A percentile compares a stretch with the other conserved stretches of the same genome.
Evolutionary conservation across 495 filamentous ascomycete species (phyloP).

Genomic region (Tuber umbilicatum): DNA sequence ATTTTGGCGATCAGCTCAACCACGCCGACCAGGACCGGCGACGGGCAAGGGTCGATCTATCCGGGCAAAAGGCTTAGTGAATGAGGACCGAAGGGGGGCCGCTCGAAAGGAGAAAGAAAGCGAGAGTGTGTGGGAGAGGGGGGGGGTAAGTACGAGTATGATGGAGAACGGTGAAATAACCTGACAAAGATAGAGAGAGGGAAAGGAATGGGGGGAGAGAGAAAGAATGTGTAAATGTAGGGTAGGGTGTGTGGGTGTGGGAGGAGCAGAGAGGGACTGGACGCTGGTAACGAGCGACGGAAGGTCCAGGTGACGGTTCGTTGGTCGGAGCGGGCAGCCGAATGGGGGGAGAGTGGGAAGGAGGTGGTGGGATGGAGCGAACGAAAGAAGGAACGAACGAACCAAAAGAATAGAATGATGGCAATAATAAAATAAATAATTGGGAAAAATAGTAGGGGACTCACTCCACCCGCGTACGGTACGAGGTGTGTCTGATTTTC

Average conservation of each 20-base stretch:
- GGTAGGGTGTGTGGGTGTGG: slow-evolving; percentile 24
- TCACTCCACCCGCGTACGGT: neutral
- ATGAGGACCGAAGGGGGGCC: slow-evolving; percentile 20
- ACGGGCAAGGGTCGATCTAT: slow-evolving; percentile 22
- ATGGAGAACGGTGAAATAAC: slow-evolving; percentile 14
- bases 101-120: slow-evolving; percentile 5
- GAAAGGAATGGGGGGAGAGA: slow-evolving; percentile 17
- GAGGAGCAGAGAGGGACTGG: slow-evolving; percentile 24
- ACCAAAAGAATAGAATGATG: neutral
- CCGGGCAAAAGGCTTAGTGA: slow-evolving; percentile 29
- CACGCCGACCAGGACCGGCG: slow-evolving; percentile 1
- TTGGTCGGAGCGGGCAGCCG: slow-evolving; percentile 29
- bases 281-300: slow-evolving; percentile 30
- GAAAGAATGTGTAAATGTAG: slow-evolving; percentile 17
- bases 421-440: neutral
- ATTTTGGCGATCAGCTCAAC: slow-evolving; percentile 8
- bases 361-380: neutral
- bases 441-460: neutral
- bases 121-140: slow-evolving; percentile 5
- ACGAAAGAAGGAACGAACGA: neutral
- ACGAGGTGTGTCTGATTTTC: neutral
- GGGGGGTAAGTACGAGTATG: neutral
- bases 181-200: slow-evolving; percentile 10
- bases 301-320: slow-evolving; percentile 35
- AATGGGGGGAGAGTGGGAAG: slow-evolving; percentile 15